Evolutionary conservation across 371 early-diverging fungal species (phyloP).

Genomic region (Dinochytrium kinnereticum): DNA sequence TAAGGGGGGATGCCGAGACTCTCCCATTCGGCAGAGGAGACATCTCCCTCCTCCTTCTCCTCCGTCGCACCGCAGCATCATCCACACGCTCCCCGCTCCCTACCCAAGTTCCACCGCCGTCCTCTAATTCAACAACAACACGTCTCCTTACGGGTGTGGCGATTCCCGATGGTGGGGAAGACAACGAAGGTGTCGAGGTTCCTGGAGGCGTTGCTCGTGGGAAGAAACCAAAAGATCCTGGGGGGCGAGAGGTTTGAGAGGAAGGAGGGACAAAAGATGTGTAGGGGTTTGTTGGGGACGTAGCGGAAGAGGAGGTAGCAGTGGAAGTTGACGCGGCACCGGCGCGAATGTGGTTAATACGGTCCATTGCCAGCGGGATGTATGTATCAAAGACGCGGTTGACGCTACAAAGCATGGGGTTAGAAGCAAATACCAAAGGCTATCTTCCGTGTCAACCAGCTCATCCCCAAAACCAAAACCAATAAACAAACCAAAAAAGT

Average conservation of each 20-base stretch:
- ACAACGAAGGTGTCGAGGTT: not conserved
- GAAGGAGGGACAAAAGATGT: no score
- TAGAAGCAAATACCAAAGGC: not conserved
- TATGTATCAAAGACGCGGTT: constrained; percentile 13
- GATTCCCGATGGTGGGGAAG: no score
- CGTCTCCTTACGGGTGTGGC: no score
- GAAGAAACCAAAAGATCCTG: no score
- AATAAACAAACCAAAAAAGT: constrained; percentile 8
- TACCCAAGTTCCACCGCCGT: not conserved
- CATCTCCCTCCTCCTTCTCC: not conserved
- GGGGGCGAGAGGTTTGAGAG: no score
- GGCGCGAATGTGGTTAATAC: constrained; percentile 4
- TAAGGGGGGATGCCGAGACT: not conserved
- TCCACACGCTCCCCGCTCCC: not conserved
- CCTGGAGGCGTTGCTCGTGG: no score
- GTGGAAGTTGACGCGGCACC: not conserved
- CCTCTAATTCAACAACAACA: no score
- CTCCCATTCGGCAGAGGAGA: not conserved
- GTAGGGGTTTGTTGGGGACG: no score
- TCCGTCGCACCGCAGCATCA: not conserved
- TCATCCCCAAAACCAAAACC: not conserved
- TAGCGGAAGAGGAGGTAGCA: not conserved
- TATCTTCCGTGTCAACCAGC: not conserved
- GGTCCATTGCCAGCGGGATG: constrained; percentile 8
- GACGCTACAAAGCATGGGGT: constrained; percentile 3